phyloP scores from a whole-genome alignment of 352 stramenopile genomes.

The Phytophthora parvispora region DNA sequence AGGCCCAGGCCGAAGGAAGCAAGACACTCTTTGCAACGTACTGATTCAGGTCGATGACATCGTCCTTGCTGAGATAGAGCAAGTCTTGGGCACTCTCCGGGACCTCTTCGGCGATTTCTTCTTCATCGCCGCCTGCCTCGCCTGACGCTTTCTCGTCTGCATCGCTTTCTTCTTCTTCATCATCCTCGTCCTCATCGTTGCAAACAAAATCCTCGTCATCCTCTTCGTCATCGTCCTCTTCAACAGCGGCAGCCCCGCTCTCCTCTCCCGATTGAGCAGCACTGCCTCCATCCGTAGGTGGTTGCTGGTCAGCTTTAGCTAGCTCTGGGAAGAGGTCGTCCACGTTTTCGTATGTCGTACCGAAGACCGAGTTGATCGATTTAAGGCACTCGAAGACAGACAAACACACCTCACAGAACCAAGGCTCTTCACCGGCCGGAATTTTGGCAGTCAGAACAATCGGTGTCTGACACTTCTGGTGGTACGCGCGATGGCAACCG shows the following conservation, averaged over 20 bases:
- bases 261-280: constrained; percentile 32
- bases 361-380: constrained; percentile 84
- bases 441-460: constrained; percentile 69
- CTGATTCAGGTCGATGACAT: constrained; percentile 63
- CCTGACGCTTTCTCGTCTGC: constrained; percentile 13
- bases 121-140: constrained; percentile 13
- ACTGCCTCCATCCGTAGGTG: constrained; percentile 17
- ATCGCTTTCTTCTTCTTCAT: constrained; percentile 20
- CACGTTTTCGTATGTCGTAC: constrained; percentile 71
- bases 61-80: constrained; percentile 55
- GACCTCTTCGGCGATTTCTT: constrained; percentile 40
- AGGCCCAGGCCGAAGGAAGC: constrained; percentile 1
- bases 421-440: constrained; percentile 69
- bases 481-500: constrained; percentile 83
- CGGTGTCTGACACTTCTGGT: constrained; percentile 82
- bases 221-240: constrained; percentile 55
- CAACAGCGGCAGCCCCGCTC: constrained; percentile 12
- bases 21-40: constrained; percentile 29
- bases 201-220: constrained; percentile 65
- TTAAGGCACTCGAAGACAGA: constrained; percentile 85
- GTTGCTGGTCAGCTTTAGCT: constrained; percentile 37
- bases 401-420: constrained; percentile 87
- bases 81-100: constrained; percentile 55
- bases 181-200: constrained; percentile 39
- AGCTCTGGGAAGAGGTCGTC: constrained; percentile 67